Evolutionary conservation across 768 basidiomycete species (phyloP), one percentile per base, ranked within the genome.

Genomic region (Grammothele lineata): DNA sequence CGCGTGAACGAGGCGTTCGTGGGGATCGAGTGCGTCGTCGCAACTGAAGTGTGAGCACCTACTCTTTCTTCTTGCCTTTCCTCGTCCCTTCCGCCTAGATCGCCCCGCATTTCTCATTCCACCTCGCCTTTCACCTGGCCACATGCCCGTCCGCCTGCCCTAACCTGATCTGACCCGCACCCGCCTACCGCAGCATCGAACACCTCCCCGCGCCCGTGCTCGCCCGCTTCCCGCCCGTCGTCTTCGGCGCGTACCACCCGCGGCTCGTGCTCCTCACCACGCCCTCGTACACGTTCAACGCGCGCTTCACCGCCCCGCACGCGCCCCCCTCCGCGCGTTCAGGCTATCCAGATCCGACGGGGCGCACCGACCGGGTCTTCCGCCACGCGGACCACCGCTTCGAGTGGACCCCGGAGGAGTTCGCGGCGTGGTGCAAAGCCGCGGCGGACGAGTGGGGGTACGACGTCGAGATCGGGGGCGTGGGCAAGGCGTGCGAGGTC

Each of bases 301-400:
- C 72, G 17, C 79, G 83, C 1, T 92, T 90, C 69, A 76, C 80
- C 0, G 62, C 78, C 1, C 86, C 85, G 0, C 61, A 70, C 30
- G 65, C 70, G 4, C 69, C 71, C 6, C 56, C 75, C 12, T 58
- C 15, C 15, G 53, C 47, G 0, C 61, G 59, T 2, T 45, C 65
- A 19, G 90, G 86, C 0, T 81, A 64, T 59, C 71, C 64, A 0
- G 92, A 94, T 64, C 90, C 92, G 3, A 92, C 90, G 0, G 70
- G 73, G 12, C 77, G 86, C 15, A 92, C 89, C 0, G 60, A 75
- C 38, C 78, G 91, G 1, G 64, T 86, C 23, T 93, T 92, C 68
- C 74, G 92, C 18, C 89, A 94, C 59, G 48, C 65, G 19, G 92
- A 93, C 54, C 92, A 95, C 64, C 86, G 92, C 56, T 91, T 93